Evolutionary conservation across 495 filamentous ascomycete genomes (phyloP).

Genomic region (Cetradonia linearis): DNA sequence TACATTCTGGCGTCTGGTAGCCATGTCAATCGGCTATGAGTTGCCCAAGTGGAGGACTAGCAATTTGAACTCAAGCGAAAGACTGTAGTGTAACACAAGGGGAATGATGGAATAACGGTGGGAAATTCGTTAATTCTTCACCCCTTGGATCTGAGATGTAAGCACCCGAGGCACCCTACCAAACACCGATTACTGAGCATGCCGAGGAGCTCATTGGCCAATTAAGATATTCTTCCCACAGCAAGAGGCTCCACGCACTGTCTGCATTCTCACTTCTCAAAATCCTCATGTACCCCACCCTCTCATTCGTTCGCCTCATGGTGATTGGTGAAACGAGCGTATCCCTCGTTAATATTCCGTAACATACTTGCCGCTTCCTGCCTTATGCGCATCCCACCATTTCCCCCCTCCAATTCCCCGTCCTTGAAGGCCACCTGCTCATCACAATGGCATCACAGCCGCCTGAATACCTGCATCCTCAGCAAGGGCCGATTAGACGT

Average conservation of each 20-base stretch:
- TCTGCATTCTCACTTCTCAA: neutral
- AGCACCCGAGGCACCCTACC: neutral
- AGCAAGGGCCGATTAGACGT: neutral
- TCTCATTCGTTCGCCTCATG: neutral
- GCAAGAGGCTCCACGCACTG: neutral
- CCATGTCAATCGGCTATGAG: neutral
- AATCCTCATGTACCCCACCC: neutral
- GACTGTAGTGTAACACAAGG: neutral
- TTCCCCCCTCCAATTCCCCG: neutral
- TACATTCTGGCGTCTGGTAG: neutral
- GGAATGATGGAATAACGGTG: neutral
- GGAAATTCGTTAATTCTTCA: neutral
- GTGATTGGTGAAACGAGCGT: neutral
- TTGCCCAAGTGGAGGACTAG: neutral
- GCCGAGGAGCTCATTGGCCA: neutral
- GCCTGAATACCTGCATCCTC: neutral
- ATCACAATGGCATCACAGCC: slow-evolving; percentile 4
- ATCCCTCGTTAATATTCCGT: slow-evolving; percentile 4
- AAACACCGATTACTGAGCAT: neutral
- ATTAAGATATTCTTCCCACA: neutral
- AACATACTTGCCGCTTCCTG: neutral
- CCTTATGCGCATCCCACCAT: neutral
- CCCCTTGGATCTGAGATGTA: neutral
- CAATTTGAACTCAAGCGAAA: neutral
- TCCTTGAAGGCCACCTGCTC: neutral